Evolutionary conservation across 2,329 filamentous ascomycete genomes (phyloP).

Genomic region (Dissoconium aciculare): DNA sequence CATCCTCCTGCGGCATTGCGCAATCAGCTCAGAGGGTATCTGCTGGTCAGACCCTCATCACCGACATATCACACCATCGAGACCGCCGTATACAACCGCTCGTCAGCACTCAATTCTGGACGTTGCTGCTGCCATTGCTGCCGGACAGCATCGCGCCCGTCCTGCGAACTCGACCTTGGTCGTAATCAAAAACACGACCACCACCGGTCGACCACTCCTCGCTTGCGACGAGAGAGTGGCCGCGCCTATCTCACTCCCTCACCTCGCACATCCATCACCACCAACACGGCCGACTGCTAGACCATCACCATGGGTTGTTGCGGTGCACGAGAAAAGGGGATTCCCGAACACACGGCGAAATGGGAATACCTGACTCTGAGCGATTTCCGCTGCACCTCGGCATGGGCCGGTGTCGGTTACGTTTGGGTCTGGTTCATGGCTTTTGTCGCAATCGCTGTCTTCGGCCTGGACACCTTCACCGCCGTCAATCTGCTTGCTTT

Average conservation of each 20-base stretch:
- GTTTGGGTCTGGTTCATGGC: constrained; percentile 70
- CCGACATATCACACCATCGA: constrained; percentile 1
- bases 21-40: constrained; percentile 4
- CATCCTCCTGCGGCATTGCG: no score
- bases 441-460: constrained; percentile 66
- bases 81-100: no score
- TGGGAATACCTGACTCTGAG: constrained; percentile 72
- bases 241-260: no score
- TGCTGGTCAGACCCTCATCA: constrained; percentile 7
- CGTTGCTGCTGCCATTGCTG: no score
- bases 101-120: no score
- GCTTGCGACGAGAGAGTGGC: no score
- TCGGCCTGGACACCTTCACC: constrained; percentile 81
- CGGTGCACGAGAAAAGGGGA: constrained; percentile 23
- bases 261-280: background rate
- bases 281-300: background rate
- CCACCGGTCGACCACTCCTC: background rate
- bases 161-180: background rate
- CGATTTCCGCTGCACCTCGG: constrained; percentile 76
- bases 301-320: constrained; percentile 22
- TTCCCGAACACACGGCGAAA: constrained; percentile 37
- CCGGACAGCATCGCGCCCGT: background rate
- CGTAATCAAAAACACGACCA: constrained; percentile 1
- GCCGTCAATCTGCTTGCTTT: constrained; percentile 82
- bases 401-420: constrained; percentile 65